Base-by-base conservation (phyloP, 2,329 filamentous ascomycete genomes). In the Penicillium sp. region DNA sequence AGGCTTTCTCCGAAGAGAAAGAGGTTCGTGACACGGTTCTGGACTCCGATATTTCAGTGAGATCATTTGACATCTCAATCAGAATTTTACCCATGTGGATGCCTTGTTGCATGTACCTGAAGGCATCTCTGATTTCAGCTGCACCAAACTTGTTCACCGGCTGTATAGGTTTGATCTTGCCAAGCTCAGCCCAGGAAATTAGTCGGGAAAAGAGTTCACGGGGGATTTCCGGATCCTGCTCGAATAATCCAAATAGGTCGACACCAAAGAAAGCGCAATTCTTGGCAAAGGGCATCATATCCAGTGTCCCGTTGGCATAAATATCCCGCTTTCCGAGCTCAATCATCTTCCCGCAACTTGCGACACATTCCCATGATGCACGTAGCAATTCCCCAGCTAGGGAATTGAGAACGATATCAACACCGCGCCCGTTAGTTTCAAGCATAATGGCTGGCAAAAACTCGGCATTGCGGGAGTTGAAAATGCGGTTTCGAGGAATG, bases 11-110 rank as follows among this genome's bases (percentile, higher is more conserved):
- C 10, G 36, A 16, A 39, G 10, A 10, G 3, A 39, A 16, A 11
- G 36, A 11, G 10, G 16, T 39, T 10, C 10, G 36, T 16, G 16
- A 39, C 16, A 11, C 16, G 36, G 16, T 3, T 11, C 10, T 10
- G 10, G 10, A 10, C 10, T 10, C 36, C 10, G 36, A 39, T 10
- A 39, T 16, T 11, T 43, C 14, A 7, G 14, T 16, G 16, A 7
- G 7, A 19, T 16, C 39, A 7, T 16, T 9, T 16, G 39, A 16
- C 9, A 43, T 43, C 7, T 16, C 2, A n/a, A 43, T 43, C 39
- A 82, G 71, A 16, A 82, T 76, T 55, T 82, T 82, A 0, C 79
- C 80, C 16, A 79, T 76, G 59, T 82, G 79, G 1, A 70, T 66
- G 1, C 78, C 79, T 2, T 66, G 69, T 54, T 81, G 77, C 74